phyloP scores from a whole-genome alignment of 305 asterid species.

The Fraxinus velutina region DNA sequence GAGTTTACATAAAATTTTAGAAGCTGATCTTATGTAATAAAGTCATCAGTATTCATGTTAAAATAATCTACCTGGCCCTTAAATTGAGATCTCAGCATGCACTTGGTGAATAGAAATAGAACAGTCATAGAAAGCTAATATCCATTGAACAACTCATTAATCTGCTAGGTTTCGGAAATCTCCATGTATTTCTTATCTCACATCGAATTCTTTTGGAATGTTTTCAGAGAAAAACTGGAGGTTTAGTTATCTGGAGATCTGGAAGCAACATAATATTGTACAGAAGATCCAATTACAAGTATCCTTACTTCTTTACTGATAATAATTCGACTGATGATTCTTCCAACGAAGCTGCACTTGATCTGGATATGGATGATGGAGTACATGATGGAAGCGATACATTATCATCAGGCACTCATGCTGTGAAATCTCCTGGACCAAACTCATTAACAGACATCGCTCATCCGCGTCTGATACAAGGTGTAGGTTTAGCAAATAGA shows the following conservation, averaged over 20 bases:
- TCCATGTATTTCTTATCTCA: slow-evolving; percentile 13
- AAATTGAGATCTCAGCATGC: neutral
- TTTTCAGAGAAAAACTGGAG: slow-evolving; percentile 92
- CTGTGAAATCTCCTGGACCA: slow-evolving; percentile 26
- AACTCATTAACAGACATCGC: slow-evolving; percentile 29
- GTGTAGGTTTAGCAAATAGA: slow-evolving; percentile 79
- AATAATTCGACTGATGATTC: slow-evolving; percentile 26
- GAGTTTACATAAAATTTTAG: neutral
- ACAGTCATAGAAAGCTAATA: neutral
- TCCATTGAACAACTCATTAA: neutral
- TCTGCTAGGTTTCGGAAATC: slow-evolving; percentile 1
- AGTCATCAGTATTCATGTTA: neutral
- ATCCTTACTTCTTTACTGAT: slow-evolving; percentile 66
- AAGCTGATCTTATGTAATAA: neutral
- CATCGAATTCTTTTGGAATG: slow-evolving; percentile 16
- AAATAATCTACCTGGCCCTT: neutral
- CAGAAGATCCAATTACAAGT: slow-evolving; percentile 83
- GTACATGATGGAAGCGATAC: slow-evolving; percentile 23
- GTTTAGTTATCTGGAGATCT: slow-evolving; percentile 93
- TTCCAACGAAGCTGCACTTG: slow-evolving; percentile 40
- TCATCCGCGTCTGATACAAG: slow-evolving; percentile 51
- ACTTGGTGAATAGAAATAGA: neutral
- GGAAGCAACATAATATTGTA: slow-evolving; percentile 80
- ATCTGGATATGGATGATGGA: slow-evolving; percentile 31
- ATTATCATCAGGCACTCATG: slow-evolving; percentile 29